Conservation (phyloP, 495 filamentous ascomycete species). For the Xanthoparmelia taractica region DNA sequence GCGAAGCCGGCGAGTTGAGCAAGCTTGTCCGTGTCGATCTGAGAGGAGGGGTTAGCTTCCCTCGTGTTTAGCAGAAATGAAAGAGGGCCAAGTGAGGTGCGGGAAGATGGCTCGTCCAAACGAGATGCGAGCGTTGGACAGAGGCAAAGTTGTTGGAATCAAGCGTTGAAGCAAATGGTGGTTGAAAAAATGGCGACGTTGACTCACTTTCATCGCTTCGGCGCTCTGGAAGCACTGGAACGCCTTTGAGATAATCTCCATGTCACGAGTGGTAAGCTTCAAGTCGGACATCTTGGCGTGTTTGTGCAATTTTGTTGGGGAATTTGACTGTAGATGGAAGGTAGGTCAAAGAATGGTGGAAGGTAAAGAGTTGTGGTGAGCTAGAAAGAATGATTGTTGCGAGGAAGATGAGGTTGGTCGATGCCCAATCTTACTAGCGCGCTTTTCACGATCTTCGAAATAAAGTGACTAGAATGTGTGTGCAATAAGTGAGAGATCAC, state of each 20-base stretch:
- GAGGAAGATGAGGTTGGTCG: background rate
- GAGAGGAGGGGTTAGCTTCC: no score
- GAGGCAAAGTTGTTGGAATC: no score
- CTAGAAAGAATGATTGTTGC: background rate
- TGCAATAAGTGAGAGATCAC: no score
- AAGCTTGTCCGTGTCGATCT: conserved; percentile 39
- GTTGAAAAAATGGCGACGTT: background rate
- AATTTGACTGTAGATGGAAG: background rate
- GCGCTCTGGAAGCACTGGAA: conserved; percentile 16
- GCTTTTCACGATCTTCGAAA: background rate
- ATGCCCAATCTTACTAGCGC: background rate
- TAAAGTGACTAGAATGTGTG: background rate
- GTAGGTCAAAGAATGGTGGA: no score
- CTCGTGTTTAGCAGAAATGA: background rate
- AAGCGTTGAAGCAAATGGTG: no score
- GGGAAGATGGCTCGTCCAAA: background rate
- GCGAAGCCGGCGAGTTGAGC: conserved; percentile 32
- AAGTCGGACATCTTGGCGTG: conserved; percentile 1
- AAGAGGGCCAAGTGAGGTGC: background rate
- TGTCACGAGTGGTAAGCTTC: conserved; percentile 16
- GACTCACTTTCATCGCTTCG: conserved; percentile 15
- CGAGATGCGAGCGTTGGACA: no score
- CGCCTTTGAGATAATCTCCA: conserved; percentile 15
- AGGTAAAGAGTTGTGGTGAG: background rate
- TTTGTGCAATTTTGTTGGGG: no score